Evolutionary conservation across 1,284 basidiomycete genomes (phyloP).

Genomic region (Austroboletus olivaceoglutinosus): DNA sequence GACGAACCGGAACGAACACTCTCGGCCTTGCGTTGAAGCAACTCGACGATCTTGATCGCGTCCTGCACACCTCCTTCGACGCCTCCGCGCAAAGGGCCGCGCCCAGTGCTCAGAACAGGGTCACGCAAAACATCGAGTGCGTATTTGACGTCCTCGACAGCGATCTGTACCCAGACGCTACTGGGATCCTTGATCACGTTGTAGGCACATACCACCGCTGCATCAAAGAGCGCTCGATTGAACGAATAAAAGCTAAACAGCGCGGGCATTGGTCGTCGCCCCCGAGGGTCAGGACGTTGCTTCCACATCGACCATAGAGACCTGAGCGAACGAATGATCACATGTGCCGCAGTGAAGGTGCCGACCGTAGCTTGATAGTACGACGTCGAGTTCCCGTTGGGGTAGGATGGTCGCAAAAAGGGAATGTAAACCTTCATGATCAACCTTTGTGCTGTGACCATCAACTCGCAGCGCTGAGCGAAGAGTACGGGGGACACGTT

Average conservation of each 20-base stretch:
- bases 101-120: slow-evolving; percentile 31
- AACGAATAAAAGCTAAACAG: slow-evolving; percentile 62
- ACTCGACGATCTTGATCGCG: slow-evolving; percentile 46
- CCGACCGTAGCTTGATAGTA: slow-evolving; percentile 53
- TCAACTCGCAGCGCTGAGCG: slow-evolving; percentile 57
- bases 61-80: slow-evolving; percentile 39
- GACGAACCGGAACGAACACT: slow-evolving; percentile 25
- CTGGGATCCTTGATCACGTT: slow-evolving; percentile 52
- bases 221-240: slow-evolving; percentile 57
- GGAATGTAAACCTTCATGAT: slow-evolving; percentile 67
- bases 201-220: slow-evolving; percentile 60
- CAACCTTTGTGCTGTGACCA: slow-evolving; percentile 55
- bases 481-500: slow-evolving; percentile 36
- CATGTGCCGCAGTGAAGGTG: slow-evolving; percentile 59
- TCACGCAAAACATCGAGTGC: slow-evolving; percentile 50
- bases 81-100: slow-evolving; percentile 30
- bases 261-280: slow-evolving; percentile 33
- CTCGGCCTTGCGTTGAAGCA: slow-evolving; percentile 50
- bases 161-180: slow-evolving; percentile 45
- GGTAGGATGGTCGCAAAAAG: slow-evolving; percentile 45
- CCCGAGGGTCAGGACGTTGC: slow-evolving; percentile 24
- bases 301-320: slow-evolving; percentile 44
- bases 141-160: slow-evolving; percentile 48
- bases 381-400: slow-evolving; percentile 23
- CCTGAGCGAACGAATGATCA: slow-evolving; percentile 50